Percentiles rank a stretch among this genome's conserved stretches.
Evolutionary conservation across 352 stramenopile genomes (phyloP).

Genomic region (Globisporangium nagaii): DNA sequence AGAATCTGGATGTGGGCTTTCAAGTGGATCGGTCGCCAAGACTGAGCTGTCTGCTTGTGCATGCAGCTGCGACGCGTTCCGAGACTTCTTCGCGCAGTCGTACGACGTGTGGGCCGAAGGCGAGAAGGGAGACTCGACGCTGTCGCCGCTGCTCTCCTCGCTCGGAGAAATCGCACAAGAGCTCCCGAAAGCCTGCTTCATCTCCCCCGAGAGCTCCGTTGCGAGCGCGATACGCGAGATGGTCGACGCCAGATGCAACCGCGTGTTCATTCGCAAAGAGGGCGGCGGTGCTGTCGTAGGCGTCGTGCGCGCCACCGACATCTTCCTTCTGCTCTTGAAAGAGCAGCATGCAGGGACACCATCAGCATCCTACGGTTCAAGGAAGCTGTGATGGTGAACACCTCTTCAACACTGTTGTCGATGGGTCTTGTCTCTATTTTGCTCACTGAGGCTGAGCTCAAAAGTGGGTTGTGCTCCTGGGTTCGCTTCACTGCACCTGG

Average conservation of each 20-base stretch:
- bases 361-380: not conserved
- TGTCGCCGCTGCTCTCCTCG: conserved; percentile 20
- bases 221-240: conserved; percentile 41
- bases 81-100: conserved; percentile 23
- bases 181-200: conserved; percentile 12
- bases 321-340: conserved; percentile 45
- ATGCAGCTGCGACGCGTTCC: conserved; percentile 6
- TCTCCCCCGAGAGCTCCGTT: conserved; percentile 31
- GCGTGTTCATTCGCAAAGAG: conserved; percentile 26
- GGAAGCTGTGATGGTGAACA: not conserved
- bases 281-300: conserved; percentile 16
- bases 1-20: too few species aligned
- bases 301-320: conserved; percentile 40
- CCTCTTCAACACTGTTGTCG: not conserved
- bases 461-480: not conserved
- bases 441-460: not conserved
- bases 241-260: conserved; percentile 23
- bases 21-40: too few species aligned
- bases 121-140: not conserved
- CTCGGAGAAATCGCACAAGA: conserved; percentile 13
- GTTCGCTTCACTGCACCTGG: conserved; percentile 28
- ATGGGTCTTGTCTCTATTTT: not conserved
- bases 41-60: not conserved
- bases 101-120: conserved; percentile 5
- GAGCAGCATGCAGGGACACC: conserved; percentile 30